Percentiles rank a stretch among this genome's conserved stretches.
phyloP scores from a whole-genome alignment of 1,139 yeast species.

The Kurtzmaniella quercitrusa region DNA sequence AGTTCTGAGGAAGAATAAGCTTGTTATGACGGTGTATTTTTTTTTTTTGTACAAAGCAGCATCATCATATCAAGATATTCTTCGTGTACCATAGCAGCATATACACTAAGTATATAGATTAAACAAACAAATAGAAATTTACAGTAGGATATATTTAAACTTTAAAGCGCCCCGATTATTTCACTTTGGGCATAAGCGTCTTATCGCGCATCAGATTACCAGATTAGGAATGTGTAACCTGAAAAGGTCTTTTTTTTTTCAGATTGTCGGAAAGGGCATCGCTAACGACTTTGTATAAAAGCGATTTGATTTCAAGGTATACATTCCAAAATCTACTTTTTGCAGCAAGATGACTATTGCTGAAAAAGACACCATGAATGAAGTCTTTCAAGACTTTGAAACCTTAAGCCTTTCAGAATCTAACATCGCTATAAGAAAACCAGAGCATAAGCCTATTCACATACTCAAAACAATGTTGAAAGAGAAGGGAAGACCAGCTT shows the following conservation, averaged over 20 bases:
- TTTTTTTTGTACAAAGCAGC: not conserved
- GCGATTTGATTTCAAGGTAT: not conserved
- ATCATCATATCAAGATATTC: not conserved
- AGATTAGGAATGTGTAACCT: not conserved
- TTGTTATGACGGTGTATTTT: not conserved
- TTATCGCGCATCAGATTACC: not conserved
- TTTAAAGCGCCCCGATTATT: too few species aligned
- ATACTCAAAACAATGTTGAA: constrained; percentile 37
- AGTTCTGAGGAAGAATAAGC: constrained; percentile 63
- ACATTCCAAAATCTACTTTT: too few species aligned
- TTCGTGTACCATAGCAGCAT: not conserved
- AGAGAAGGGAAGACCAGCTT: constrained; percentile 55
- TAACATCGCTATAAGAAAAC: constrained; percentile 24
- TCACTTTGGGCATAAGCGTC: too few species aligned
- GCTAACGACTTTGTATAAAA: not conserved
- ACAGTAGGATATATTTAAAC: too few species aligned
- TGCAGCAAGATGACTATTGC: too few species aligned
- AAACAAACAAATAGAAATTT: not conserved
- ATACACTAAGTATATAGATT: not conserved
- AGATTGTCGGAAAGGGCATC: not conserved
- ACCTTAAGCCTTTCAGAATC: not conserved
- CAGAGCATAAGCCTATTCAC: constrained; percentile 52
- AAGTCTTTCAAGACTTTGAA: not conserved
- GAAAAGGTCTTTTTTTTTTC: not conserved
- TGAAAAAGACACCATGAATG: not conserved